Evolutionary conservation across 2,329 filamentous ascomycete species (phyloP), one percentile per base, ranked within the genome.

Genomic region (Hypoxylon sp.): DNA sequence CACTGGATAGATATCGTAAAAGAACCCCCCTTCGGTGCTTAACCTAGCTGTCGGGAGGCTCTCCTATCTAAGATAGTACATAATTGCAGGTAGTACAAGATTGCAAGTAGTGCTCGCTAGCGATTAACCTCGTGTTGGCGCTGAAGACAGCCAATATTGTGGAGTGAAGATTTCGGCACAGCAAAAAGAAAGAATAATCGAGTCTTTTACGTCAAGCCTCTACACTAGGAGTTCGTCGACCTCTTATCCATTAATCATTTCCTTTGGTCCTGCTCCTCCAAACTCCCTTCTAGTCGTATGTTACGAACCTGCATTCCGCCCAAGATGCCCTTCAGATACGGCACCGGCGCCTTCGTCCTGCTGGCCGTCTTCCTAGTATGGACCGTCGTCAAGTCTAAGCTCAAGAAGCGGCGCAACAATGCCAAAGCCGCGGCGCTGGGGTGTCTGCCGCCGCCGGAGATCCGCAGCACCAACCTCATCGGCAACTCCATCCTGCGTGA

Each of bases 401-500:
- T 71, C 43, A 68, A 62, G 59, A 69, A 62, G 52, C 68, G 69
- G 47, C 71, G 63, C 41, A 72, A 75, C 55, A 62, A 69, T 60
- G 68, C 59, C 2, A 73, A 77, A 32, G 72, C 73, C 1, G 68
- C 68, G 0, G 50, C 64, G n/a, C 61, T 72, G 62, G 75, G 75
- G 34, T 77, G 75, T 58, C 58, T 65, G 41, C 67, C 73, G 22
- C 73, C 75, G 1, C 73, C 73, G 5, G 70, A 68, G 13, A 53
- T 75, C n/a, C 72, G 68, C 53, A 74, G 70, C 64, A 74, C 68
- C 22, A 76, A 76, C 51, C 65, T 74, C 6, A 71, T 76, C 34
- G 72, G 74, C 13, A 75, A 73, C 56, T 74, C 72, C 7, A 66
- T 72, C 19, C 62, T 77, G 8, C 69, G 69, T 26, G 74, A 76